Evolutionary conservation across 1,284 basidiomycete genomes (phyloP), one percentile per base, ranked within the genome.

Genomic region (Pyrrhoderma noxium): DNA sequence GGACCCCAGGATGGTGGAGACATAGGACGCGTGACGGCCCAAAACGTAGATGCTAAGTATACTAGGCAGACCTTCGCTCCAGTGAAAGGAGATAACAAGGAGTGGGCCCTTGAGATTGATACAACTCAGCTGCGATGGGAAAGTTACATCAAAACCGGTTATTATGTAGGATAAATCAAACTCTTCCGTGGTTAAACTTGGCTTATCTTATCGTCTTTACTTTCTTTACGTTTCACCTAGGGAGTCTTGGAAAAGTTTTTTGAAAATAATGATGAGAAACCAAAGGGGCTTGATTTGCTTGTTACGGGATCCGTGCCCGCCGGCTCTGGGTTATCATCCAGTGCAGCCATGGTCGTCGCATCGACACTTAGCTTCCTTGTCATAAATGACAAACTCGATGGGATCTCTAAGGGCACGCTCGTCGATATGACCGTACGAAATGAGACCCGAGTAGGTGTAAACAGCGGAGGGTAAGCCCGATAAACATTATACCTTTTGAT

Each of bases 291-390:
- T 8, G 80, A 91, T 58, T 61, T 90, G 14, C 72, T 91, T 3
- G 78, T 91, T 19, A 79, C 80, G 2, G 91, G 91, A 1, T 79
- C 80, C 8, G 85, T 93, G 0, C 90, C 90, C 1, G 77, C 85
- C 2, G 91, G 89, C 0, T 85, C 86, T 2, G 90, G 90, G 0
- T 69, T 93, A 3, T 89, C 85, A 1, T 79, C 85, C n/a, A 86
- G 85, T 60, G 86, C 88, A 0, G 90, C 90, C 0, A 85, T 93
- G 77, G 87, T 90, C 31, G 88, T 92, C 13, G 82, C 85, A 0
- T 87, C 85, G 27, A 88, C 88, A 0, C 72, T 93, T 35, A 77
- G 83, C 0, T 88, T 91, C 61, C 70, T 93, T 27, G 80, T 79
- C 8, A 79, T 82, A 41, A 90, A 92, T 58, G 76, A 77, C 50